These are phyloP conservation scores for Neurospora sp. DNA, from an alignment of 495 filamentous ascomycete genomes.

Conservation along the genomic window DNA sequence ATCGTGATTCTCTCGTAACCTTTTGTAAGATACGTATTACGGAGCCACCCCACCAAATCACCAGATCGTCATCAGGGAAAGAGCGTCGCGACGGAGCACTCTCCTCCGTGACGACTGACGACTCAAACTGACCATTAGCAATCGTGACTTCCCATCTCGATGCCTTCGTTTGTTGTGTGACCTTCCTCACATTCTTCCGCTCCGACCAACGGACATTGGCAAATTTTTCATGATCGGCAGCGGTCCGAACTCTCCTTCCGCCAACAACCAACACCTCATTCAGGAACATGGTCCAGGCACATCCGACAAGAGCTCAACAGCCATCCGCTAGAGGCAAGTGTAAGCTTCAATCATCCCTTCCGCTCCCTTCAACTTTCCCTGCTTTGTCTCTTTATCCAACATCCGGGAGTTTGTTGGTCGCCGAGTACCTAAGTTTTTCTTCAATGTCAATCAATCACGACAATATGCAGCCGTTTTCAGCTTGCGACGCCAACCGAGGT, in stretches of 20 bases:
- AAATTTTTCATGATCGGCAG: neutral
- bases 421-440: neutral
- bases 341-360: neutral
- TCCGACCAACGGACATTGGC: neutral
- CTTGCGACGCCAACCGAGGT: neutral
- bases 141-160: neutral
- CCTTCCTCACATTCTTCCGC: neutral
- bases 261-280: neutral
- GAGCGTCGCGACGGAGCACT: neutral
- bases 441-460: neutral
- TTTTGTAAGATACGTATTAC: neutral
- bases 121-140: neutral
- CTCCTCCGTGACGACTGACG: neutral
- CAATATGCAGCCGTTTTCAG: neutral
- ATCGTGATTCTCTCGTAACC: neutral
- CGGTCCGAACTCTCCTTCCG: neutral
- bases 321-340: neutral
- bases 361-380: neutral
- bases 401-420: neutral
- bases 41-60: neutral
- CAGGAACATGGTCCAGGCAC: neutral
- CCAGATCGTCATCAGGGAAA: neutral
- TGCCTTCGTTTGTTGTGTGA: neutral
- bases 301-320: neutral
- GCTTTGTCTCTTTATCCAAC: neutral